Base-by-base conservation (phyloP, 345 rosid species). In the Dipteronia dyeriana region DNA sequence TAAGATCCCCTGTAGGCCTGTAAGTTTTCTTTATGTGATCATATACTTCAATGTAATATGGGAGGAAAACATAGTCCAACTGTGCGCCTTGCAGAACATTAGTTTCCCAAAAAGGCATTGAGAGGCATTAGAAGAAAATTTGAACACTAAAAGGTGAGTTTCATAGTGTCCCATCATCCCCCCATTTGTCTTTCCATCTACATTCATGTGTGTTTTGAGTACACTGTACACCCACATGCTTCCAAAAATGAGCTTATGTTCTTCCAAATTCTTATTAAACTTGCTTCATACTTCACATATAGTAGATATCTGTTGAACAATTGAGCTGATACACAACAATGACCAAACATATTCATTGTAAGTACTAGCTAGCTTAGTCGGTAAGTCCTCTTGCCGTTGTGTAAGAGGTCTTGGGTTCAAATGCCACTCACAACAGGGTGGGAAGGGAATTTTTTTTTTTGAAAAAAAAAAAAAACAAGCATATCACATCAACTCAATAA, bases 11-110 rank as follows among this genome's bases (percentile, higher is more conserved):
- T 53, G 41, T 22, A 14, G 22, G 9, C 19, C 43, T 31, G 14
- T 23, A 43, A 74, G n/a, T 63, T 26, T 61, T 74, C 38, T 74
- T 74, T 43, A 25, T 47, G 70, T 47, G 49, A 20, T 65, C 34
- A 75, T 51, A 10, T 49, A 61, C 61, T 62, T 19, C 59, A 62
- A 23, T 43, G 29, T 64, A 25, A 26, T 74, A n/a, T 45, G 8
- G 45, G 60, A 17, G 77, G 61, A 39, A 41, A 39, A 59, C 22
- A 38, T 39, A 13, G 26, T 64, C 45, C 26, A 19, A 74, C 34
- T 26, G 20, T 49, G 39, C 53, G 53, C 54, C 38, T 14, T 66
- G 65, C 20, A 34, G 45, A 51, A 53, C 66, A 66, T 53, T 51
- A 63, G 73, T 56, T 38, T 66, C 34, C 34, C 19, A 20, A 8